A percentile compares a stretch with the other conserved stretches of the same genome.
Evolutionary conservation across 495 filamentous ascomycete genomes (phyloP).

Genomic region (Penicillium taxi): DNA sequence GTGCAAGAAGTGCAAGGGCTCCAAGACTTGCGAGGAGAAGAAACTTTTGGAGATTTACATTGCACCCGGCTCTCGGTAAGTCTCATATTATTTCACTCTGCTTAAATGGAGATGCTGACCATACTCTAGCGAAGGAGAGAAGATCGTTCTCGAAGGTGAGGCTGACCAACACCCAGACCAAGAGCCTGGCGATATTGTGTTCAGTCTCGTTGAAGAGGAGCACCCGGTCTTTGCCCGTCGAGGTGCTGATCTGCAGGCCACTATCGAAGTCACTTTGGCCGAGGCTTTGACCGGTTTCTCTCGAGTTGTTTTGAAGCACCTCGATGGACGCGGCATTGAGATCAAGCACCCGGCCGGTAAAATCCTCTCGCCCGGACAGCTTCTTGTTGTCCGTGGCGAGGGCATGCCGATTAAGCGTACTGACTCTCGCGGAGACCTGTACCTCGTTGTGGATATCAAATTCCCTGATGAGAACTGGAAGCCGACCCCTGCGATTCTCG

Average conservation of each 20-base stretch:
- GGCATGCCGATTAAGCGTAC: conserved; percentile 89
- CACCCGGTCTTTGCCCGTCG: conserved; percentile 74
- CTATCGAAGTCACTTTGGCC: conserved; percentile 67
- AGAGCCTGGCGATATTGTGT: conserved; percentile 88
- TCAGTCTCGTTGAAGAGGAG: conserved; percentile 71
- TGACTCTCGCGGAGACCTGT: conserved; percentile 79
- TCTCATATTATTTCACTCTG: neutral
- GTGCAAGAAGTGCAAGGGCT: conserved; percentile 97
- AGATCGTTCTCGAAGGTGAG: conserved; percentile 85
- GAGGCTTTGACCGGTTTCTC: conserved; percentile 87
- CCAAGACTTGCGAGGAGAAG: conserved; percentile 68
- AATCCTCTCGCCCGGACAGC: conserved; percentile 69
- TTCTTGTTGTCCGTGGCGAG: conserved; percentile 76
- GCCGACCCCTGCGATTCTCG: conserved; percentile 55
- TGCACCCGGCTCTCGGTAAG: conserved; percentile 68
- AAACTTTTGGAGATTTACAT: conserved; percentile 97
- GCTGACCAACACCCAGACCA: conserved; percentile 89
- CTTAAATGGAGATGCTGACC: conserved; percentile 11
- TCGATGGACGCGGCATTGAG: conserved; percentile 87
- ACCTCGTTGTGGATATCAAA: conserved; percentile 73
- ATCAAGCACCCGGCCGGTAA: conserved; percentile 64
- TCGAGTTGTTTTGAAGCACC: conserved; percentile 82
- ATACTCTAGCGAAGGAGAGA: conserved; percentile 61
- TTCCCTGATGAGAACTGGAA: conserved; percentile 86
- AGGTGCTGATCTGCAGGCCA: conserved; percentile 74